phyloP scores from a whole-genome alignment of 495 filamentous ascomycete species.

The Cairneyella variabilis region DNA sequence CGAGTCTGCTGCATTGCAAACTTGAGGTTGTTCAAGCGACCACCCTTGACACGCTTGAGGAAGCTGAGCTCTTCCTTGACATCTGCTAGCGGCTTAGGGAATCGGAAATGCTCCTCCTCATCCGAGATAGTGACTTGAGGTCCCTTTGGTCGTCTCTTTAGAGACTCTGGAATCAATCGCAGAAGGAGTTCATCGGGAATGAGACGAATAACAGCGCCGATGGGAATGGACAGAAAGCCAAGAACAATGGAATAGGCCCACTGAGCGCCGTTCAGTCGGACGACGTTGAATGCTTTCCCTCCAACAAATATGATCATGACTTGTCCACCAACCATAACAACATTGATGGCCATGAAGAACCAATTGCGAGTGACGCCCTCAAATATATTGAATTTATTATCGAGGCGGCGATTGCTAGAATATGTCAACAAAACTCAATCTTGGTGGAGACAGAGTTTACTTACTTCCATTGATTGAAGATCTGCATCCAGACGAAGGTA shows the following conservation, averaged over 20 bases:
- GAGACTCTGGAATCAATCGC: slow-evolving; percentile 60
- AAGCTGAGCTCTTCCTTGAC: slow-evolving; percentile 80
- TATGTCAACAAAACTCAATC: slow-evolving; percentile 27
- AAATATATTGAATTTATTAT: slow-evolving; percentile 88
- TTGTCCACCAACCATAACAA: slow-evolving; percentile 74
- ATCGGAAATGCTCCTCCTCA: slow-evolving; percentile 66
- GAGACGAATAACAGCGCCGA: slow-evolving; percentile 67
- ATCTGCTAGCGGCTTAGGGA: slow-evolving; percentile 70
- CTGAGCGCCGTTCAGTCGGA: slow-evolving; percentile 57
- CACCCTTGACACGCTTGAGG: slow-evolving; percentile 87
- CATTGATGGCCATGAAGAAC: slow-evolving; percentile 81
- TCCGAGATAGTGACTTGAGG: slow-evolving; percentile 64
- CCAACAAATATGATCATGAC: slow-evolving; percentile 79
- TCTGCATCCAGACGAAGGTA: slow-evolving; percentile 95
- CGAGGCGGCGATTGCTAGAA: slow-evolving; percentile 71
- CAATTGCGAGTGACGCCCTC: slow-evolving; percentile 73
- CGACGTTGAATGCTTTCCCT: slow-evolving; percentile 67
- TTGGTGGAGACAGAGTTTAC: slow-evolving; percentile 30
- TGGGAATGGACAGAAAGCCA: slow-evolving; percentile 66
- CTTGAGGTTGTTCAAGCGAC: slow-evolving; percentile 80
- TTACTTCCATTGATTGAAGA: slow-evolving; percentile 92
- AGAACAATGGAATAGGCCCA: slow-evolving; percentile 76
- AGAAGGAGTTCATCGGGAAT: slow-evolving; percentile 60
- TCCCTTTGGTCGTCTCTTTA: slow-evolving; percentile 59
- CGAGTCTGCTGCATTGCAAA: slow-evolving; percentile 79